These are phyloP conservation scores for Periconia sp. DNA, from an alignment of 2,329 filamentous ascomycete genomes.

Conservation along the genomic window DNA sequence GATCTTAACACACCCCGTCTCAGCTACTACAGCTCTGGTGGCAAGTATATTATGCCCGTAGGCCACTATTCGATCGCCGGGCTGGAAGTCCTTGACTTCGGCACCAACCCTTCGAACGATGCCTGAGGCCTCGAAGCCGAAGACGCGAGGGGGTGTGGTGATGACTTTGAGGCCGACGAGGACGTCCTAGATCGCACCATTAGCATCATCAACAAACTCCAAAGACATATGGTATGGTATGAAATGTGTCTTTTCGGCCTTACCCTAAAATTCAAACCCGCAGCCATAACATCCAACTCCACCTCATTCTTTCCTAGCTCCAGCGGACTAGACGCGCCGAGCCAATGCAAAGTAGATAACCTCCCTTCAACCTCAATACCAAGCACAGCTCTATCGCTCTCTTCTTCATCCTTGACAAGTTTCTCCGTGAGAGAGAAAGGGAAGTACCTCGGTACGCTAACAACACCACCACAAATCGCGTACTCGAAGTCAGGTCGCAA, in stretches of 20 bases:
- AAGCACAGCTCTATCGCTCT: not conserved
- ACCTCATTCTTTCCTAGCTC: conserved; percentile 15
- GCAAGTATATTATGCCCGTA: too few species aligned
- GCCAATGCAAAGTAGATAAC: not conserved
- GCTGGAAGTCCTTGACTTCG: conserved; percentile 3
- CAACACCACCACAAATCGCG: conserved; percentile 15
- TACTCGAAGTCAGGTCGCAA: conserved; percentile 32
- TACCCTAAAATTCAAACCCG: conserved; percentile 32
- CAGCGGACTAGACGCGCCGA: not conserved
- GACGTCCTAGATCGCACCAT: not conserved
- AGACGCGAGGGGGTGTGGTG: not conserved
- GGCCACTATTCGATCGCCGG: conserved; percentile 27
- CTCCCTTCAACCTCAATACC: not conserved
- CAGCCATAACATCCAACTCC: conserved; percentile 16
- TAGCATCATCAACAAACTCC: too few species aligned
- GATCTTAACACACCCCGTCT: too few species aligned
- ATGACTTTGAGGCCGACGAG: not conserved
- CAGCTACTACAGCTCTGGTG: too few species aligned
- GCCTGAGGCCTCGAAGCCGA: conserved; percentile 18
- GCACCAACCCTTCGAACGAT: conserved; percentile 14
- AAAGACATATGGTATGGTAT: not conserved
- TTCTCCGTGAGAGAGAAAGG: not conserved
- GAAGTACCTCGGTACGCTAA: conserved; percentile 26
- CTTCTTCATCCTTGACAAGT: too few species aligned
- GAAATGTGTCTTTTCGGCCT: too few species aligned